Percentiles rank a stretch among this genome's conserved stretches.
Evolutionary conservation across 2,329 filamentous ascomycete species (phyloP).

Genomic region (Aspergillus ruber): DNA sequence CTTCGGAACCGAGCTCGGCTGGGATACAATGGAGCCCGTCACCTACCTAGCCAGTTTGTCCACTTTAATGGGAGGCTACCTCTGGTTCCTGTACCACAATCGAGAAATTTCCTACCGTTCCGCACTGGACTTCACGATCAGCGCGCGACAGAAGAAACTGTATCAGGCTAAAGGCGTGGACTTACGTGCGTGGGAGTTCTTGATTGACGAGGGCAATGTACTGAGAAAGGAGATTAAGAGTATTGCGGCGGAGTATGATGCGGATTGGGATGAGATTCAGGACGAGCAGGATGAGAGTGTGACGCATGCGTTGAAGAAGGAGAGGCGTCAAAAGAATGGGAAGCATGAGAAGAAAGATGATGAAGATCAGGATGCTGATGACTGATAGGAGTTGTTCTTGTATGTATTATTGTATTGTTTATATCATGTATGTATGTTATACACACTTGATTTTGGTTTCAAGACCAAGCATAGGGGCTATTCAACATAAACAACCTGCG

Average conservation of each 20-base stretch:
- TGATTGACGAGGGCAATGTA: slow-evolving; percentile 73
- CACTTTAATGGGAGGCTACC: slow-evolving; percentile 80
- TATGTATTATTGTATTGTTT: not conserved
- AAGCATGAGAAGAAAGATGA: slow-evolving; percentile 27
- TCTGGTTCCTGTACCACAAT: slow-evolving; percentile 93
- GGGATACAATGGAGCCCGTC: slow-evolving; percentile 86
- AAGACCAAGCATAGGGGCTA: no score
- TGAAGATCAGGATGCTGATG: slow-evolving; percentile 18
- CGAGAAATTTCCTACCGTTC: slow-evolving; percentile 80
- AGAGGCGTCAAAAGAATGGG: slow-evolving; percentile 37
- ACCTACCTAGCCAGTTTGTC: slow-evolving; percentile 84
- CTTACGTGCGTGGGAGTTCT: slow-evolving; percentile 64
- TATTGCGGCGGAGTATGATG: slow-evolving; percentile 80
- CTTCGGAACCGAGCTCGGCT: slow-evolving; percentile 68
- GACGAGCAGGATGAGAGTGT: slow-evolving; percentile 63
- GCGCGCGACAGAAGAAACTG: slow-evolving; percentile 65
- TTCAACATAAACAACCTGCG: no score
- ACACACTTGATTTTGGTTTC: no score
- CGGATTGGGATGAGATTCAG: slow-evolving; percentile 74
- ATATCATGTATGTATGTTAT: not conserved
- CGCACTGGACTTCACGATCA: slow-evolving; percentile 81
- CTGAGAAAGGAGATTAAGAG: slow-evolving; percentile 71
- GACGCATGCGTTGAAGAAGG: slow-evolving; percentile 46
- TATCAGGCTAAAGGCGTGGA: slow-evolving; percentile 74
- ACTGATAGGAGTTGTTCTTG: slow-evolving; percentile 7